Base-by-base conservation (phyloP, 139 green algal species). In the Chlorella sp. region DNA sequence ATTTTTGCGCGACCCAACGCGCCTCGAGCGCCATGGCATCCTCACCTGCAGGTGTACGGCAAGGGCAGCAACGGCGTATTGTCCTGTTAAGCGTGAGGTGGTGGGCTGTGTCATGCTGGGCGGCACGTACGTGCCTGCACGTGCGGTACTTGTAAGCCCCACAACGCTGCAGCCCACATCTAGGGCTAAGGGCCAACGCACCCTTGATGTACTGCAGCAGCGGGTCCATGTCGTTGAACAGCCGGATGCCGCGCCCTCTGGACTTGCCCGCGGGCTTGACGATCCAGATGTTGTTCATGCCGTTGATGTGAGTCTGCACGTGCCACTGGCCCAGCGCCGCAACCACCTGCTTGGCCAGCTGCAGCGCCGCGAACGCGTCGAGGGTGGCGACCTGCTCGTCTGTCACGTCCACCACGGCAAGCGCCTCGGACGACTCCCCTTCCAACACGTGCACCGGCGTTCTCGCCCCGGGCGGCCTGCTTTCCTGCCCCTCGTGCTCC, bases 231-330 rank as follows among this genome's bases (percentile, higher is more conserved):
- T 80, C 79, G 80, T 90, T 90, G 49, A 87, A 84, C 63, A 88
- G 81, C 1, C 67, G 72, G 78, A 91, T 91, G 78, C 87, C 87
- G 0, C 85, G 77, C 2, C 87, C 87, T 6, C 87, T 63, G 35
- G 75, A 86, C 75, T 86, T 84, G 62, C 84, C 85, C 2, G 67
- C 77, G 3, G 87, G 87, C 78, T 91, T 91, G 10, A 88, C 49
- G 60, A 91, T 90, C 87, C 87, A 91, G 72, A 91, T 80, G 64
- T 90, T 90, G 79, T 82, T 72, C 35, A 66, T 67, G 14, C 84
- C 84, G 33, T 82, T 75, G 34, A 84, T 79, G 71, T 79, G 68
- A 17, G 63, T 76, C 51, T 88, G 82, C 50, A 77, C 67, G 30
- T 68, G 55, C 31, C 35, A 36, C 22, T 24, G 22, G 31, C 51